Conservation (phyloP, 2,329 filamentous ascomycete genomes). For the Fusarium pseudonygamai region DNA sequence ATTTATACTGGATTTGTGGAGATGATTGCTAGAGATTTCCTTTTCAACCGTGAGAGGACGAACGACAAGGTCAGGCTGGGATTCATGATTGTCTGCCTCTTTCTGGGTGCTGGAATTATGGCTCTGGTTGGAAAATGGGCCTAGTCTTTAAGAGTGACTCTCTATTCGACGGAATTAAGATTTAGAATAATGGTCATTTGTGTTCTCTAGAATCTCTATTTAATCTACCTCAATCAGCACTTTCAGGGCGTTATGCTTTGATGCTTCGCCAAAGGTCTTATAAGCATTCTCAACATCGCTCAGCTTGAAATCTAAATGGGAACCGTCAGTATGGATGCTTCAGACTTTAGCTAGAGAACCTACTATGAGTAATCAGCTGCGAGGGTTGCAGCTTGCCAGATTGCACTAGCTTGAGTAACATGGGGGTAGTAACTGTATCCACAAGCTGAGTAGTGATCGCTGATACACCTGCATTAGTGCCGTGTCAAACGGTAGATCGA, state of each 20-base stretch:
- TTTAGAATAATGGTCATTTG: fast-evolving
- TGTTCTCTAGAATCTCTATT: background rate
- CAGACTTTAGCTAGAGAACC: conserved; percentile 4
- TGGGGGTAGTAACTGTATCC: conserved; percentile 58
- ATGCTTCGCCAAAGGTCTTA: conserved; percentile 28
- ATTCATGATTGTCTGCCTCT: background rate
- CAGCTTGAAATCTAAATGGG: conserved; percentile 20
- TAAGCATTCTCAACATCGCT: conserved; percentile 35
- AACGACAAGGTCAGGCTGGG: background rate
- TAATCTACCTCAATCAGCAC: conserved; percentile 34
- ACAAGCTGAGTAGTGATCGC: conserved; percentile 59
- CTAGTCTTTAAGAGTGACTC: fast-evolving
- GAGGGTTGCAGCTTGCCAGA: conserved; percentile 53
- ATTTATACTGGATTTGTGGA: background rate
- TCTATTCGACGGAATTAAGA: background rate
- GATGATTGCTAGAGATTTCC: background rate
- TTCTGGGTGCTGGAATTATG: background rate
- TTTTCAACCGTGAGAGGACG: background rate
- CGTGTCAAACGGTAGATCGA: no score
- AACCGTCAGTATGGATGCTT: no score
- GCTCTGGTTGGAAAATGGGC: background rate
- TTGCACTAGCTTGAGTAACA: conserved; percentile 57
- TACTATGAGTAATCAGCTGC: conserved; percentile 57
- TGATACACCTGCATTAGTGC: conserved; percentile 20
- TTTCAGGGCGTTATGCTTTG: conserved; percentile 32